phyloP scores from a whole-genome alignment of 1,284 basidiomycete genomes.

The Tremellales sp. region DNA sequence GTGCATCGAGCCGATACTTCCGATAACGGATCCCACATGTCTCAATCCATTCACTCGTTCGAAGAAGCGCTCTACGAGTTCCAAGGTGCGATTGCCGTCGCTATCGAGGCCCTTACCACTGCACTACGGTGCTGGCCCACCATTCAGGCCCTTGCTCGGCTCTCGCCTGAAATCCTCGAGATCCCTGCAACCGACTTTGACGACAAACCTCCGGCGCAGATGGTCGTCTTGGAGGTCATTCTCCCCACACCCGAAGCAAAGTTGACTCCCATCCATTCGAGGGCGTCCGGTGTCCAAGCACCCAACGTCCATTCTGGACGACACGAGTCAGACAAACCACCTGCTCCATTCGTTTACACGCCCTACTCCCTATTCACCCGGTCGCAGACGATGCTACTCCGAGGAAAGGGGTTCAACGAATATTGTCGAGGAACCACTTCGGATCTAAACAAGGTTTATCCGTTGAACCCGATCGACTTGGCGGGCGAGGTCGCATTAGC shows the following conservation, averaged over 20 bases:
- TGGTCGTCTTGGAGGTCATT: constrained; percentile 53
- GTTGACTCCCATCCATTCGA: constrained; percentile 41
- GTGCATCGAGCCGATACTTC: constrained; percentile 40
- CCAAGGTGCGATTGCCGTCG: constrained; percentile 51
- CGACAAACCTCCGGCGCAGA: constrained; percentile 43
- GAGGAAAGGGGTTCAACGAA: constrained; percentile 46
- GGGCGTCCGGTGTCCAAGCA: constrained; percentile 40
- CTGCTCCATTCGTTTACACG: constrained; percentile 53
- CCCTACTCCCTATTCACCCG: constrained; percentile 53
- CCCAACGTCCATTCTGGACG: constrained; percentile 36
- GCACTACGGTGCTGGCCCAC: constrained; percentile 52
- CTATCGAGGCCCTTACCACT: constrained; percentile 51
- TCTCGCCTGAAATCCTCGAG: constrained; percentile 53
- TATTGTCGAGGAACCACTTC: constrained; percentile 43
- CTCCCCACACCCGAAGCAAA: constrained; percentile 46
- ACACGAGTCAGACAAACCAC: constrained; percentile 47
- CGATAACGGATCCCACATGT: constrained; percentile 30
- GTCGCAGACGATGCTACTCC: constrained; percentile 50
- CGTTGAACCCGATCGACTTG: constrained; percentile 39
- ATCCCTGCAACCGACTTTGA: constrained; percentile 47
- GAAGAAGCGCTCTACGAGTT: constrained; percentile 52
- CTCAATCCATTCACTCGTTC: constrained; percentile 20
- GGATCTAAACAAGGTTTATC: constrained; percentile 48
- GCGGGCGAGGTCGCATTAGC: constrained; percentile 38
- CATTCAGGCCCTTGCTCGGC: constrained; percentile 46